Evolutionary conservation across 805 yeast genomes (phyloP).

Genomic region (Blastobotrys chiropterorum): DNA sequence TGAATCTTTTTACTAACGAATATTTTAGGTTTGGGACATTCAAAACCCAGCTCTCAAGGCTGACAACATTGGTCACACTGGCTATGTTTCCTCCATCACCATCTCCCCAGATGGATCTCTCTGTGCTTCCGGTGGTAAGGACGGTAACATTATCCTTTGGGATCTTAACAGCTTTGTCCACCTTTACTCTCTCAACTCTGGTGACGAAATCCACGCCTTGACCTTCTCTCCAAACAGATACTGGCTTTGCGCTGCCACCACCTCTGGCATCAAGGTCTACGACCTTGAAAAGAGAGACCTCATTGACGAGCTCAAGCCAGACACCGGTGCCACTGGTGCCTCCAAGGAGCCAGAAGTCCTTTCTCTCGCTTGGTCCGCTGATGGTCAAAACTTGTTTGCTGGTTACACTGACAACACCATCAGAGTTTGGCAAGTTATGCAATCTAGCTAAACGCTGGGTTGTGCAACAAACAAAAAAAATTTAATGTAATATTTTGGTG

Average conservation of each 20-base stretch:
- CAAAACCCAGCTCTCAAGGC: constrained; percentile 78
- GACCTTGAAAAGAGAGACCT: constrained; percentile 91
- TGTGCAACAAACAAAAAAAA: background rate
- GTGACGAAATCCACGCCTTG: constrained; percentile 95
- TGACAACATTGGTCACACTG: constrained; percentile 98
- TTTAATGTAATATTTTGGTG: background rate
- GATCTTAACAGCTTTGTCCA: constrained; percentile 80
- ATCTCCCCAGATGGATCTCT: constrained; percentile 99
- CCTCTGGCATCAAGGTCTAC: constrained; percentile 96
- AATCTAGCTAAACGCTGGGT: constrained; percentile 22
- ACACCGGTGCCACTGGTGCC: constrained; percentile 74
- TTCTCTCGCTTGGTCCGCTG: constrained; percentile 99
- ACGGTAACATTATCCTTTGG: constrained; percentile 98
- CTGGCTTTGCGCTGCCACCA: constrained; percentile 99
- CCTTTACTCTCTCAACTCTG: constrained; percentile 89
- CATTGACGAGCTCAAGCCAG: constrained; percentile 97
- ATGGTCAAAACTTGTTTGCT: constrained; percentile 98
- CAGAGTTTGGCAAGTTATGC: constrained; percentile 99
- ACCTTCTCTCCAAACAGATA: constrained; percentile 99
- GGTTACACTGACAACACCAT: constrained; percentile 99
- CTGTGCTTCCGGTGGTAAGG: constrained; percentile 99
- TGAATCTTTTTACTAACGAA: constrained; percentile 10
- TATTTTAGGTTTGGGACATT: constrained; percentile 86
- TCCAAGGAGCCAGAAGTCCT: constrained; percentile 97
- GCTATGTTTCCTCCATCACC: constrained; percentile 94